phyloP scores from a whole-genome alignment of 352 stramenopile genomes.

The Phytophthora megakarya region DNA sequence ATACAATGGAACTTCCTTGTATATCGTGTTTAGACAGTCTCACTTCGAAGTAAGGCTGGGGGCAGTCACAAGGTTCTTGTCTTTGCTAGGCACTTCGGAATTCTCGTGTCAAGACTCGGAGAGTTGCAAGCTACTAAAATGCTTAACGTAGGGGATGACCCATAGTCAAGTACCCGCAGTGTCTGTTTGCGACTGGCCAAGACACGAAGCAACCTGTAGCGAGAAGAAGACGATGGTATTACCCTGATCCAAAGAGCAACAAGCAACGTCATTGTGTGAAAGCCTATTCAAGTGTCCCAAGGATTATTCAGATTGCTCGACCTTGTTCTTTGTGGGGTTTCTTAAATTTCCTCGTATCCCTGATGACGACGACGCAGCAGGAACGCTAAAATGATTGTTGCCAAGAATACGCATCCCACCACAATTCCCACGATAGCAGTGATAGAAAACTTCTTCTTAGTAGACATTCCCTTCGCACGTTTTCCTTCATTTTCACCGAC shows the following conservation, averaged over 20 bases:
- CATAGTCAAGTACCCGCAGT: too few relatives aligned
- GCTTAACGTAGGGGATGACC: too few relatives aligned
- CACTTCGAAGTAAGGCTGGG: too few relatives aligned
- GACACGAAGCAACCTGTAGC: too few relatives aligned
- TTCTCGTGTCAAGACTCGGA: too few relatives aligned
- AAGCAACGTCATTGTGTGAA: constrained; percentile 4
- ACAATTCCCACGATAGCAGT: constrained; percentile 54
- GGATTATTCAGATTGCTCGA: constrained; percentile 6
- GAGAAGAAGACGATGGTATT: too few relatives aligned
- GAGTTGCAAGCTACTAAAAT: too few relatives aligned
- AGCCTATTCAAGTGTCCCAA: constrained; percentile 10
- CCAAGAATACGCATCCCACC: constrained; percentile 46
- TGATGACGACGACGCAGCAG: constrained; percentile 44
- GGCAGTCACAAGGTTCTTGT: too few relatives aligned
- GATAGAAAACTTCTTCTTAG: constrained; percentile 30
- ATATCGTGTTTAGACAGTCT: too few relatives aligned
- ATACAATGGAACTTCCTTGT: too few relatives aligned
- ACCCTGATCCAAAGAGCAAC: constrained; percentile 11
- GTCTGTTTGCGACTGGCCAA: too few relatives aligned
- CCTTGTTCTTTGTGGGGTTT: background rate
- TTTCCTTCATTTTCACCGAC: constrained; percentile 16
- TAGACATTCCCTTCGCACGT: constrained; percentile 9
- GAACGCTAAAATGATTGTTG: constrained; percentile 45
- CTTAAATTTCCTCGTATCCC: constrained; percentile 62
- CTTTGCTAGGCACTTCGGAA: too few relatives aligned